Base-by-base conservation (phyloP, 331 rosid species). In the Acacia concinna region DNA sequence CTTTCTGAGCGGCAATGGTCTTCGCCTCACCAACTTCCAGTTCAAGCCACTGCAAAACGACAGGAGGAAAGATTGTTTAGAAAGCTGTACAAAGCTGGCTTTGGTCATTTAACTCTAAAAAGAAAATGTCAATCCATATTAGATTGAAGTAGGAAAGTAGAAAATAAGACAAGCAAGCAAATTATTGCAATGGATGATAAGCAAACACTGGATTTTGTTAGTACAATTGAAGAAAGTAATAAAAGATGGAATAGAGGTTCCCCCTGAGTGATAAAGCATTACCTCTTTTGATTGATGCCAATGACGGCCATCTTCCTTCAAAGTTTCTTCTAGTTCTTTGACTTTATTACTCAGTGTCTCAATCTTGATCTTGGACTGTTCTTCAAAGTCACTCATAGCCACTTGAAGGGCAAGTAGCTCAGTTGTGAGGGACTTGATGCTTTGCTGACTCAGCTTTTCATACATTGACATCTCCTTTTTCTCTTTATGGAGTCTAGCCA, bases 11-110 rank as follows among this genome's bases (percentile, higher is more conserved):
- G 47, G 93, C 89, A 83, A 84, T 77, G 14, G 86, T 79, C 86
- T 81, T 96, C 65, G 92, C 96, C 79, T 89, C 94, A 44, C 85
- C 93, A 65, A 89, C 91, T 91, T 95, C 98, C 71, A 81, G 81
- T 81, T 93, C 97, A 71, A 90, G 86, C 73, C 75, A 63, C 99
- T 93, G 90, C 18, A 65, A 68, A 73, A 76, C 32, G 11, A 66
- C 72, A 65, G 31, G n/a, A 28, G 14, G 75, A 38, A 3, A 13
- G 28, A 25, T 51, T 32, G 23, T 60, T 34, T 38, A 4, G 23
- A 43, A 83, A 65, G 20, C 66, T 23, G 12, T 43, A 70, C 38
- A 70, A 62, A 43, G 73, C 12, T 59, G 69, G 76, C 54, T 47
- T 43, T 70, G 37, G 47, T 18, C 49, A 41, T 30, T 69, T 56